Base-by-base conservation (phyloP, 2,329 filamentous ascomycete species). In the Sarocladium strictum region DNA sequence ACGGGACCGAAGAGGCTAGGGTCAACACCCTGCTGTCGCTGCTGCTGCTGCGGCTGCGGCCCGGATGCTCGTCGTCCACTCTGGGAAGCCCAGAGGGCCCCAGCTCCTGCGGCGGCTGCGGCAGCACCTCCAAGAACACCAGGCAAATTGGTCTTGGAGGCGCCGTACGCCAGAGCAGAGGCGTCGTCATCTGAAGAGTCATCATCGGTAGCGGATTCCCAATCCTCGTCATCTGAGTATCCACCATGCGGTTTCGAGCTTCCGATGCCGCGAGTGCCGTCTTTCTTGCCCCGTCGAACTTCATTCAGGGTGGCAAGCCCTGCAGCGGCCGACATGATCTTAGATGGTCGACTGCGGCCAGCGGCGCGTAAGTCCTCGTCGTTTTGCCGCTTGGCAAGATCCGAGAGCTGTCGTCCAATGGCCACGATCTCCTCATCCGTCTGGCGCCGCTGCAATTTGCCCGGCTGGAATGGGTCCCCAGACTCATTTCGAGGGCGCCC, bases 1-100 rank as follows among this genome's bases (percentile, higher is more conserved):
- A 77, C 69, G 14, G 80, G 82, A 3, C 81, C 82, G 63, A 84
- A 85, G 37, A 81, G 69, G 57, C 72, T 69, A 12, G 81, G 83
- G 58, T 84, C 81, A 47, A 84, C 81, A 24, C 81, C 67, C 19
- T 77, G 79, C 49, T 68, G 73, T 63, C 12, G 29, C 29, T 32
- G 29, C 76, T 78, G 51, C 71, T 66, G 47, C 63, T 57, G 43
- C 50, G 65, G 62, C 26, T 63, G 43, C 50, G 65, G 62, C 26
- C 63, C 58, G 32, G 54, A 41, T 58, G 47, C 23, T 23, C 47
- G 6, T 11, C 47, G 47, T 6, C 47, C 47, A 35, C 47, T 35
- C n/a, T 51, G 47, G 21, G 47, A 51, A 58, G 24, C 57, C 53
- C 50, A 59, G 45, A 68, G 69, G 66, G 75, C 66, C 12, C 69